A percentile compares a stretch with the other conserved stretches of the same genome.
Conservation (phyloP, 208 protist genomes). For the Trypanosoma congolense region DNA sequence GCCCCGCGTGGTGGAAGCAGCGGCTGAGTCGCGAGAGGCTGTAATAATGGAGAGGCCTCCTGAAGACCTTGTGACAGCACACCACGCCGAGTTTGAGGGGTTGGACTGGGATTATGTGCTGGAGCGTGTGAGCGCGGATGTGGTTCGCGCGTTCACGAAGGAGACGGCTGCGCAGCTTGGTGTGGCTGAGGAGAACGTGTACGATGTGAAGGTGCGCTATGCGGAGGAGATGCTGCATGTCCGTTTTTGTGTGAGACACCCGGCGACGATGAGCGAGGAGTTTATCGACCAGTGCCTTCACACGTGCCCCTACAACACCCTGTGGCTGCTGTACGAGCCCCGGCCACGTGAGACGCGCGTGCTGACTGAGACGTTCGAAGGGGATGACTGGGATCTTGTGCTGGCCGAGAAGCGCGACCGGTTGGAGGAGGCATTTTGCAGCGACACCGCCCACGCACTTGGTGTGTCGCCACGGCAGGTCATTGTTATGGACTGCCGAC, state of each 20-base stretch:
- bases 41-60: neutral
- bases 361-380: neutral
- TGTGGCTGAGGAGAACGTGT: no score
- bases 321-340: slow-evolving; percentile 3
- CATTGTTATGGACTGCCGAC: neutral
- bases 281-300: neutral
- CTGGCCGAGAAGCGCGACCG: neutral
- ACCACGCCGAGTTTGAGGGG: slow-evolving; percentile 42
- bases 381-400: slow-evolving; percentile 3
- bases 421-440: slow-evolving; percentile 4
- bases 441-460: neutral
- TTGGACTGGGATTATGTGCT: no score
- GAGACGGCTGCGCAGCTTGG: no score
- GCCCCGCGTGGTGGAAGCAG: no score
- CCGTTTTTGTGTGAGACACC: neutral
- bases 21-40: neutral
- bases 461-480: slow-evolving; percentile 1
- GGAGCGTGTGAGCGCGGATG: no score
- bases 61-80: slow-evolving; percentile 29
- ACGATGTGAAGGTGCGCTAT: no score
- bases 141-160: no score
- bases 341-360: neutral
- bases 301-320: neutral
- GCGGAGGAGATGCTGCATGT: neutral
- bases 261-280: neutral